A percentile compares a stretch with the other conserved stretches of the same genome.
Evolutionary conservation across 2,329 filamentous ascomycete genomes (phyloP).

Genomic region (Xylaria sp.): DNA sequence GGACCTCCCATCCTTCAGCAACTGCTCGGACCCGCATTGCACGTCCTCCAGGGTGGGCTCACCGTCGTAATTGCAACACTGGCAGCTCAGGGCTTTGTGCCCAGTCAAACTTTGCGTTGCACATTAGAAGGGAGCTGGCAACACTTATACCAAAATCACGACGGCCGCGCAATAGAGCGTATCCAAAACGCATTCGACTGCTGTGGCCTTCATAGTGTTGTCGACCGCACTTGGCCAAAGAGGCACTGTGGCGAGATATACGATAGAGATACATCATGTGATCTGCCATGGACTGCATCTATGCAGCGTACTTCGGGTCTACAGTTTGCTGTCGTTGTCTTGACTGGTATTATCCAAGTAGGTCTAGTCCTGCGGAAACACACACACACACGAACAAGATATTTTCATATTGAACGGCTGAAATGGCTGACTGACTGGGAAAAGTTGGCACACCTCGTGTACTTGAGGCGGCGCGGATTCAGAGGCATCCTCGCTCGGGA

Average conservation of each 20-base stretch:
- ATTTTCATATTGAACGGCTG: neutral
- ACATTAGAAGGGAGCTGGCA: constrained; percentile 68
- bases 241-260: constrained; percentile 65
- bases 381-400: too few species aligned
- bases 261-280: constrained; percentile 60
- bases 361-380: constrained; percentile 37
- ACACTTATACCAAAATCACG: constrained; percentile 61
- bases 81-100: constrained; percentile 49
- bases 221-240: constrained; percentile 71
- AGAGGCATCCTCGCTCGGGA: constrained; percentile 10
- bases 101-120: constrained; percentile 58
- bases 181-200: constrained; percentile 76
- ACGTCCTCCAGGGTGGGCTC: constrained; percentile 57
- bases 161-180: constrained; percentile 60
- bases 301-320: constrained; percentile 65
- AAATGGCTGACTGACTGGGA: constrained; percentile 44
- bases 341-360: constrained; percentile 68
- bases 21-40: constrained; percentile 52
- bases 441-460: constrained; percentile 46
- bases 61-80: constrained; percentile 59
- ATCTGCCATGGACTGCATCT: constrained; percentile 65
- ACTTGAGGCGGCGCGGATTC: constrained; percentile 37
- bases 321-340: constrained; percentile 64
- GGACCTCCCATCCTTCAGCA: constrained; percentile 28
- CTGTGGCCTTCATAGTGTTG: constrained; percentile 70